Base-by-base conservation (phyloP, 345 rosid species). In the Rubroshorea leprosula region DNA sequence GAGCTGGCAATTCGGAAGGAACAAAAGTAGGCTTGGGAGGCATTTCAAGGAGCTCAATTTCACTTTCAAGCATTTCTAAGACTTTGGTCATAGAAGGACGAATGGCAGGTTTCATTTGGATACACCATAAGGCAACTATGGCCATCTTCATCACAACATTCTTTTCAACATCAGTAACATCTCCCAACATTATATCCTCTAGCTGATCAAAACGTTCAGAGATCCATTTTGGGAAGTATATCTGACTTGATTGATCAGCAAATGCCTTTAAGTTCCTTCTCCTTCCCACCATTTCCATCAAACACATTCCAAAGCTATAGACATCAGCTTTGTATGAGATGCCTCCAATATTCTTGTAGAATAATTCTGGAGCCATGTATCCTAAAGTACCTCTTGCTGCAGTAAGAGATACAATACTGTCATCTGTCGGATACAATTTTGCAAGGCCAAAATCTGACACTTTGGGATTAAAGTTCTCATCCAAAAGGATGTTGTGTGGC, bases 41-140 rank as follows among this genome's bases (percentile, higher is more conserved):
- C 41, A 69, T 13, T 15, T 58, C 52, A 17, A 66, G 20, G 22
- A 62, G 35, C 18, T 70, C 51, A 0, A 59, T 5, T 1, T 12
- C 44, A 20, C 78, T 68, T 66, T 74, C 75, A 60, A 70, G 51
- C 78, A 74, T 74, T 39, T 70, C 67, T 5, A 70, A 59, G 0
- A 74, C 72, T 52, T 43, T 63, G n/a, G 20, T 60, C 70, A 70
- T 64, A 0, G 70, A 3, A 17, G 76, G 76, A 0, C 68, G 69
- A 23, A 69, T 23, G n/a, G 54, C 23, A 53, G 80, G 82, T 0
- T 0, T 61, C 12, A 72, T 18, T 8, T 76, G 77, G 31, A 72
- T 74, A 48, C 74, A 68, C 69, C 74, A 77, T 52, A 74, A 45
- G 12, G 64, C 68, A 23, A 74, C 74, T 24, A 74, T 1, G 0